These are phyloP conservation scores for Amaranthus tricolor DNA, from an alignment of 179 eudicot species.

Conservation along the genomic window DNA sequence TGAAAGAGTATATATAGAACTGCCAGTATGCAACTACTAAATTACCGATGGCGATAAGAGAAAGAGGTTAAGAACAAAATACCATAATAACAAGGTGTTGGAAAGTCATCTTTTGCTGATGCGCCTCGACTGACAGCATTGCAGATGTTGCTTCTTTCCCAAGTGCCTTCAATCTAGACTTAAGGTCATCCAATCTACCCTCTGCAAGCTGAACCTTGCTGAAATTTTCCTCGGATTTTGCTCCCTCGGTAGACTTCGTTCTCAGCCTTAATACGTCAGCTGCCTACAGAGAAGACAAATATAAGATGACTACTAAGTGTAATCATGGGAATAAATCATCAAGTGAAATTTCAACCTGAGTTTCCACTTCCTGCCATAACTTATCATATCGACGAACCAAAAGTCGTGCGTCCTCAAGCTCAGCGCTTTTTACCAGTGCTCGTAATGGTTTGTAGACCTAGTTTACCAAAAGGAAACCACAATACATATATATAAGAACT, in stretches of 20 bases:
- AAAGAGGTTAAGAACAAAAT: conserved; percentile 9
- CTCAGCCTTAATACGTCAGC: conserved; percentile 66
- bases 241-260: conserved; percentile 53
- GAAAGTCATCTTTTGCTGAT: conserved; percentile 65
- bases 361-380: conserved; percentile 71
- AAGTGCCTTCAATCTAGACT: conserved; percentile 61
- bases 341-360: conserved; percentile 55
- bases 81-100: conserved; percentile 77
- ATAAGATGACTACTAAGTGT: neutral
- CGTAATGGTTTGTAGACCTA: conserved; percentile 70
- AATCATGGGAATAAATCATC: neutral
- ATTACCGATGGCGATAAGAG: neutral
- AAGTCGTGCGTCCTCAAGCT: conserved; percentile 89
- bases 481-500: neutral
- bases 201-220: conserved; percentile 68
- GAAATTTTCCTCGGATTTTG: conserved; percentile 41
- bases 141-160: conserved; percentile 81
- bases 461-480: neutral
- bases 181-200: conserved; percentile 59
- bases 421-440: conserved; percentile 56
- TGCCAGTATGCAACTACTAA: neutral
- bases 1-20: neutral
- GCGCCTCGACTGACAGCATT: conserved; percentile 80
- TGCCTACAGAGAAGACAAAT: conserved; percentile 42
- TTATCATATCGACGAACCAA: conserved; percentile 62